Percentiles rank a stretch among this genome's conserved stretches.
These are phyloP conservation scores for Phytophthora meadii DNA, from an alignment of 352 stramenopile genomes.

Conservation along the genomic window DNA sequence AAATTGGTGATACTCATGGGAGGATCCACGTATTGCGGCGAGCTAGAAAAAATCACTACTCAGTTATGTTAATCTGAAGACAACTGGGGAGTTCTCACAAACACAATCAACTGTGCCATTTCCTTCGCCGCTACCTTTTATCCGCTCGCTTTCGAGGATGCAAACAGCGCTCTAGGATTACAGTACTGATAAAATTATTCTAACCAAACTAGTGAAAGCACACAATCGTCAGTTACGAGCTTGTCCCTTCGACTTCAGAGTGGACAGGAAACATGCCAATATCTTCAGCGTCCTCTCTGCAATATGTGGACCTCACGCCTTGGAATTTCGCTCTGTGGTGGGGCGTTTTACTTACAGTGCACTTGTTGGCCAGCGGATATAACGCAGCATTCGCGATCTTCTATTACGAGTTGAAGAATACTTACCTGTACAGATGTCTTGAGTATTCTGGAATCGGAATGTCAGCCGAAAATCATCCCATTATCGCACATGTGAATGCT, in stretches of 20 bases:
- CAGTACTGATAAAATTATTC: no score
- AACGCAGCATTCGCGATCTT: background rate
- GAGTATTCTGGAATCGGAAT: conserved; percentile 5
- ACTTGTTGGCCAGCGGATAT: background rate
- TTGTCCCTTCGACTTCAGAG: background rate
- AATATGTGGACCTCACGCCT: conserved; percentile 6
- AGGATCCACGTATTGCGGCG: conserved; percentile 15
- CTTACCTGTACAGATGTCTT: conserved; percentile 1
- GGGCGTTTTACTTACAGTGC: background rate
- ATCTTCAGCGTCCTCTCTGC: background rate
- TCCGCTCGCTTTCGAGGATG: no score
- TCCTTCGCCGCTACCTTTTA: background rate
- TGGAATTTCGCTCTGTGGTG: conserved; percentile 1
- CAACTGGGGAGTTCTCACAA: no score
- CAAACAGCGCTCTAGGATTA: no score
- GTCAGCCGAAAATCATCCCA: background rate
- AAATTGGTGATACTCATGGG: conserved; percentile 4
- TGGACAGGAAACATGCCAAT: background rate
- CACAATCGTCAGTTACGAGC: no score
- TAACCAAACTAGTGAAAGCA: no score
- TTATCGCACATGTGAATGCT: conserved; percentile 1
- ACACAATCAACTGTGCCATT: no score
- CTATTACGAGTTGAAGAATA: conserved; percentile 1
- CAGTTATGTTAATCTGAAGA: no score
- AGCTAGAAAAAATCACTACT: conserved; percentile 9